Conservation (phyloP, 495 filamentous ascomycete species). For the Aspergillus incahuasiensis region DNA sequence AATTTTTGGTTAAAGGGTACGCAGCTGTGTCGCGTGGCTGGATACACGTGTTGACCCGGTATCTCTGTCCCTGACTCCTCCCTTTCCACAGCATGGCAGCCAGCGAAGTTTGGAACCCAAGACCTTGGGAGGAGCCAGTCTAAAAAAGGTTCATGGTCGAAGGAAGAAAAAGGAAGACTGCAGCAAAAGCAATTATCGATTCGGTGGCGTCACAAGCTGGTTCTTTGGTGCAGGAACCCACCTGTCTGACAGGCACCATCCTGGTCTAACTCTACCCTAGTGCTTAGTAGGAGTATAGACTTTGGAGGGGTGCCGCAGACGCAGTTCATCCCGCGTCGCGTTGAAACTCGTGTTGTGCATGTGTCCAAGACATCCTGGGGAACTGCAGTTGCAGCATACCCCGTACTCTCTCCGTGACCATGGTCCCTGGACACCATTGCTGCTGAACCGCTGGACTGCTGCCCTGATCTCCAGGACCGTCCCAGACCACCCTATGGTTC, state of each 20-base stretch:
- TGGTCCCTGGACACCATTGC: not conserved
- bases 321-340: not conserved
- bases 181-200: not conserved
- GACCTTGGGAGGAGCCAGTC: not conserved
- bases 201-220: not conserved
- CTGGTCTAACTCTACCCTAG: not conserved
- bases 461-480: not conserved
- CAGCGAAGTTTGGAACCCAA: not conserved
- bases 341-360: slow-evolving; percentile 3
- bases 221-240: not conserved
- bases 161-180: not conserved
- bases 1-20: not conserved
- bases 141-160: not conserved
- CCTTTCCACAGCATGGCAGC: no score
- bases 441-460: not conserved
- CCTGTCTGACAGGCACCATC: slow-evolving; percentile 5
- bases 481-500: not conserved
- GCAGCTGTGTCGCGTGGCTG: not conserved
- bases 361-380: not conserved
- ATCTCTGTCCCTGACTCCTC: no score
- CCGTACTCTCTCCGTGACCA: not conserved
- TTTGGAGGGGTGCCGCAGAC: not conserved
- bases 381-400: not conserved
- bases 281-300: not conserved
- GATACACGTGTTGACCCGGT: not conserved